Conservation (phyloP, 2,329 filamentous ascomycete species). For the Clathrospora elynae region DNA sequence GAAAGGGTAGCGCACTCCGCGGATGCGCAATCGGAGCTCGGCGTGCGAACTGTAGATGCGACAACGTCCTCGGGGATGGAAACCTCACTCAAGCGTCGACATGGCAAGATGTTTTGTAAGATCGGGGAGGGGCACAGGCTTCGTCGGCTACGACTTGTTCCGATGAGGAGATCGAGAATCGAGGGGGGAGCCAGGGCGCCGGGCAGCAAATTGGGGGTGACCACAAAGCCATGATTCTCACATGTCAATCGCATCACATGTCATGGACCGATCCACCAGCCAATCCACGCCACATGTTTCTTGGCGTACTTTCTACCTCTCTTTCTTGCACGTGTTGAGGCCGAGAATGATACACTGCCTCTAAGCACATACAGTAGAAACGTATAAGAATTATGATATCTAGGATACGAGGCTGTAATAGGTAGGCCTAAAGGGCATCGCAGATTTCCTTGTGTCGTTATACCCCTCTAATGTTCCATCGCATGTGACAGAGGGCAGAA, state of each 20-base stretch:
- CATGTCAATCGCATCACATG: slow-evolving; percentile 34
- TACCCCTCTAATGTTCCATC: no score
- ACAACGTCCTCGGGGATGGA: slow-evolving; percentile 20
- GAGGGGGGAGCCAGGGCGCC: slow-evolving; percentile 11
- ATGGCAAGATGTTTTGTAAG: slow-evolving; percentile 2
- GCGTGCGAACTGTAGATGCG: slow-evolving; percentile 16
- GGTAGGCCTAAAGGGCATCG: no score
- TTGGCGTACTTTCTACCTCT: slow-evolving; percentile 17
- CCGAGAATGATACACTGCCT: no score
- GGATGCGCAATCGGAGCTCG: slow-evolving; percentile 16
- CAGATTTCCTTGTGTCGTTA: no score
- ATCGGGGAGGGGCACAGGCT: slow-evolving; percentile 5
- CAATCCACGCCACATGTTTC: slow-evolving; percentile 19
- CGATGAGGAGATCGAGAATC: slow-evolving; percentile 7
- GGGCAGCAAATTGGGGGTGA: slow-evolving; percentile 26
- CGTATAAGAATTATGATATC: no score
- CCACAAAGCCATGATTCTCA: slow-evolving; percentile 28
- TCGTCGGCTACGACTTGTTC: slow-evolving; percentile 11
- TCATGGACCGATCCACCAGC: slow-evolving; percentile 19
- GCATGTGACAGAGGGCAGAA: no score
- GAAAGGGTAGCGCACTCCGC: slow-evolving; percentile 23
- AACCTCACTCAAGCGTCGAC: slow-evolving; percentile 5
- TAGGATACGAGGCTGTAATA: no score
- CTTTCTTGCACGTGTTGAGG: no score
- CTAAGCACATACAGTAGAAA: no score